Conservation (phyloP, 257 asterid genomes). For the Paraleonurus japonicus region DNA sequence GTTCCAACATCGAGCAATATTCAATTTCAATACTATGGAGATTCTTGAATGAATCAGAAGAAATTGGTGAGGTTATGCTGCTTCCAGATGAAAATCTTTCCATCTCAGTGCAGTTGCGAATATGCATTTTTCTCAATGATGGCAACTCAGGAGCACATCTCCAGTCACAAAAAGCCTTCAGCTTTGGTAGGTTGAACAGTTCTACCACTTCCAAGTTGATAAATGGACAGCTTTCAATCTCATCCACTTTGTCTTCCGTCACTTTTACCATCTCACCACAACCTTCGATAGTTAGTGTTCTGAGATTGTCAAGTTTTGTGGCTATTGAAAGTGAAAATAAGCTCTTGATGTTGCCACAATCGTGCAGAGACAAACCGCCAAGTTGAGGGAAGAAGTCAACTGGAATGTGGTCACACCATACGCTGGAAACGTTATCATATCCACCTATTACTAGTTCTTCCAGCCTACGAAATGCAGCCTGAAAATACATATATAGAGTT, state of each 20-base stretch:
- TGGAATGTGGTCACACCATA: background rate
- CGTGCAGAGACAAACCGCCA: background rate
- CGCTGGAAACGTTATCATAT: background rate
- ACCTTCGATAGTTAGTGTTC: background rate
- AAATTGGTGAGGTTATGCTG: background rate
- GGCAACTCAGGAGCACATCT: background rate
- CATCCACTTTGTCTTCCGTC: background rate
- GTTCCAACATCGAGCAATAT: too few species aligned
- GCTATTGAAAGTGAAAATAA: constrained; percentile 16
- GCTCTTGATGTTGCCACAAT: background rate
- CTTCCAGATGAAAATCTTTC: background rate
- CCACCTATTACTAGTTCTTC: background rate
- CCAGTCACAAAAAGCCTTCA: background rate
- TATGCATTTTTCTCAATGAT: background rate
- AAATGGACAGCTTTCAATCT: background rate
- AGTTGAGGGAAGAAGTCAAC: constrained; percentile 10
- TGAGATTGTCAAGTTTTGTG: constrained; percentile 13
- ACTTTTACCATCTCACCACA: constrained; percentile 12
- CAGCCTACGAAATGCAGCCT: background rate
- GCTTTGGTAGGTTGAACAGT: background rate
- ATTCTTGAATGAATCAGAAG: too few species aligned
- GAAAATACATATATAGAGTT: background rate
- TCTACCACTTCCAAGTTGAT: background rate
- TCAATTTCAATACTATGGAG: too few species aligned
- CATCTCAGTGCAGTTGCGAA: background rate